Percentiles rank a stretch among this genome's conserved stretches.
Conservation (phyloP, 2,329 filamentous ascomycete species). For the Elsinoe necatrix region DNA sequence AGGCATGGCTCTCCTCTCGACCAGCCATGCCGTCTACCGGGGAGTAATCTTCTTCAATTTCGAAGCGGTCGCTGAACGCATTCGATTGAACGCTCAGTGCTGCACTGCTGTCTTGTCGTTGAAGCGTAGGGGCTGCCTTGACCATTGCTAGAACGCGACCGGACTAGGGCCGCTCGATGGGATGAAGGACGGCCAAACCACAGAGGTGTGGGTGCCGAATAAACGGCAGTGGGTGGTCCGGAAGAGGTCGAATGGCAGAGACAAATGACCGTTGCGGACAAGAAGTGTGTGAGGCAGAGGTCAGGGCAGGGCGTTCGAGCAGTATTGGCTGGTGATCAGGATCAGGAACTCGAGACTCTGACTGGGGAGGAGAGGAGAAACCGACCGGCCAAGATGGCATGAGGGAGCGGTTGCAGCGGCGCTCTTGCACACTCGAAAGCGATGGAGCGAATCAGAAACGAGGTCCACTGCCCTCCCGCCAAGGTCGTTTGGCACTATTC, state of each 20-base stretch:
- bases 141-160: slow-evolving; percentile 29
- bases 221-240: slow-evolving; percentile 6
- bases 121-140: slow-evolving; percentile 26
- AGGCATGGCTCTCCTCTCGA: slow-evolving; percentile 20
- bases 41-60: slow-evolving; percentile 33
- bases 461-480: background rate
- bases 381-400: background rate
- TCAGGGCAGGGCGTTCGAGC: background rate
- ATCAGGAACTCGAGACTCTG: background rate
- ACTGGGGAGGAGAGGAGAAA: slow-evolving; percentile 12
- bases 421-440: background rate
- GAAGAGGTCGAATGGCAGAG: slow-evolving; percentile 12
- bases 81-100: slow-evolving; percentile 30
- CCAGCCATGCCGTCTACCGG: slow-evolving; percentile 28
- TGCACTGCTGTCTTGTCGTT: slow-evolving; percentile 25
- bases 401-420: slow-evolving; percentile 11
- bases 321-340: background rate
- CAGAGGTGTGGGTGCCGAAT: background rate
- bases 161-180: slow-evolving; percentile 5
- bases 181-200: slow-evolving; percentile 13
- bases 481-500: slow-evolving; percentile 5
- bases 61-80: slow-evolving; percentile 43
- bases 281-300: background rate
- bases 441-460: background rate
- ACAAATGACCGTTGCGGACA: slow-evolving; percentile 13